Conservation (phyloP, 2,329 filamentous ascomycete species). For the Aspergillus arachidicola region DNA sequence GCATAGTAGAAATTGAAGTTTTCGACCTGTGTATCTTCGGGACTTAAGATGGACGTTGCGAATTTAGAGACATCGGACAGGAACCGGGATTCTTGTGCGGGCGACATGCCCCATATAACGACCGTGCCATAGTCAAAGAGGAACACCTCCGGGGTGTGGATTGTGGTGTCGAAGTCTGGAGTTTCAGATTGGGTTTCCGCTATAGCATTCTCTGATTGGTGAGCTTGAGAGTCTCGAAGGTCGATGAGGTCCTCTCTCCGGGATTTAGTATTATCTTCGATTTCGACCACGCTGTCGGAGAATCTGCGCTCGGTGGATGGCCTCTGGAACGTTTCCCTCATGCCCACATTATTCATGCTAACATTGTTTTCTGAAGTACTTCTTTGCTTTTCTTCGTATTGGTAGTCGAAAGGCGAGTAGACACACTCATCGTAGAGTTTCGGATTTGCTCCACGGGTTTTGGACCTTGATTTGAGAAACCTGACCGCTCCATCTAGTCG, state of each 20-base stretch:
- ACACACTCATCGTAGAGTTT: constrained; percentile 98
- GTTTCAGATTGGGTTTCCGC: constrained; percentile 37
- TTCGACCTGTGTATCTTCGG: constrained; percentile 90
- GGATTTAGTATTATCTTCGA: constrained; percentile 60
- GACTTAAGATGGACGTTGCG: constrained; percentile 83
- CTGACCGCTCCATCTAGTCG: constrained; percentile 86
- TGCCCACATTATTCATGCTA: constrained; percentile 39
- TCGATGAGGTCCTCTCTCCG: constrained; percentile 66
- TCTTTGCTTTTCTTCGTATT: constrained; percentile 50
- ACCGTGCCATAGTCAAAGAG: constrained; percentile 97
- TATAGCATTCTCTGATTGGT: constrained; percentile 27
- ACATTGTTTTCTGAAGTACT: constrained; percentile 39
- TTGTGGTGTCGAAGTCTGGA: constrained; percentile 79
- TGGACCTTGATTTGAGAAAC: constrained; percentile 83
- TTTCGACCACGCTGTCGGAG: constrained; percentile 67
- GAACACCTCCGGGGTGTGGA: constrained; percentile 93
- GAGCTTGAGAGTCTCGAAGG: constrained; percentile 50
- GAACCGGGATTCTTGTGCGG: constrained; percentile 85
- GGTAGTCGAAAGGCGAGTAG: constrained; percentile 90
- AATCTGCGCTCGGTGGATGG: constrained; percentile 67
- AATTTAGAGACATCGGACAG: constrained; percentile 94
- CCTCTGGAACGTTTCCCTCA: constrained; percentile 27
- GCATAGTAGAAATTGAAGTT: constrained; percentile 99
- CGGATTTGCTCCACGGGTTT: constrained; percentile 76
- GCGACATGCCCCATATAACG: constrained; percentile 97